A percentile compares a stretch with the other conserved stretches of the same genome.
Conservation (phyloP, 768 basidiomycete species). For the Nidula microcarpa region DNA sequence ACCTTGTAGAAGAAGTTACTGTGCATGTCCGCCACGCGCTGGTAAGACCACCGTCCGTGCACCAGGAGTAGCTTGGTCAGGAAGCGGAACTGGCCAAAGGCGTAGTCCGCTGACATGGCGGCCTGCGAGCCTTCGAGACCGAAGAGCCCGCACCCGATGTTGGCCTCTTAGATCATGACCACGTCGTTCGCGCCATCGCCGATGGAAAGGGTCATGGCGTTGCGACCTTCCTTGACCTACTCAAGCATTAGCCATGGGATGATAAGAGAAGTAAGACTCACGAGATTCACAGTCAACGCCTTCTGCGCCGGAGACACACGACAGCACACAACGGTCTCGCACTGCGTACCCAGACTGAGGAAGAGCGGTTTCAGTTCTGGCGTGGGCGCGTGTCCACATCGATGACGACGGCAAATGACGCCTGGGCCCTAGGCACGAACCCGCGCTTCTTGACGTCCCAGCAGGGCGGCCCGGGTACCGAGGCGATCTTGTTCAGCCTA, state of each 20-base stretch:
- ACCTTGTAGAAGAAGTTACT: slow-evolving; percentile 99
- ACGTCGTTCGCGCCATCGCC: slow-evolving; percentile 99
- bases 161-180: slow-evolving; percentile 99
- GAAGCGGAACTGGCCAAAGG: slow-evolving; percentile 96
- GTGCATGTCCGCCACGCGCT: slow-evolving; percentile 94
- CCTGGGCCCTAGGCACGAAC: slow-evolving; percentile 60
- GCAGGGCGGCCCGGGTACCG: slow-evolving; percentile 73
- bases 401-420: slow-evolving; percentile 91
- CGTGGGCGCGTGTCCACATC: slow-evolving; percentile 89
- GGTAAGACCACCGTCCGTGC: slow-evolving; percentile 97
- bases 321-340: slow-evolving; percentile 97
- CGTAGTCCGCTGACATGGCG: slow-evolving; percentile 98
- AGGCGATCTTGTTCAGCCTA: slow-evolving; percentile 92
- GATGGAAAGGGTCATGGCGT: slow-evolving; percentile 95
- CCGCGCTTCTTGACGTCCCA: slow-evolving; percentile 60
- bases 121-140: slow-evolving; percentile 97
- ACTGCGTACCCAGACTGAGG: slow-evolving; percentile 90
- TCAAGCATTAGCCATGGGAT: slow-evolving; percentile 2
- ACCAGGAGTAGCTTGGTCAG: slow-evolving; percentile 88
- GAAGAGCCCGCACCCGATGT: slow-evolving; percentile 91
- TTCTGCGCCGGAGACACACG: slow-evolving; percentile 98
- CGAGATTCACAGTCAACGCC: slow-evolving; percentile 92
- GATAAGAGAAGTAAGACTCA: slow-evolving; percentile 28
- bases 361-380: slow-evolving; percentile 81
- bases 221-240: slow-evolving; percentile 91